phyloP scores from a whole-genome alignment of 495 filamentous ascomycete species.

The Rostrohypoxylon terebratum region DNA sequence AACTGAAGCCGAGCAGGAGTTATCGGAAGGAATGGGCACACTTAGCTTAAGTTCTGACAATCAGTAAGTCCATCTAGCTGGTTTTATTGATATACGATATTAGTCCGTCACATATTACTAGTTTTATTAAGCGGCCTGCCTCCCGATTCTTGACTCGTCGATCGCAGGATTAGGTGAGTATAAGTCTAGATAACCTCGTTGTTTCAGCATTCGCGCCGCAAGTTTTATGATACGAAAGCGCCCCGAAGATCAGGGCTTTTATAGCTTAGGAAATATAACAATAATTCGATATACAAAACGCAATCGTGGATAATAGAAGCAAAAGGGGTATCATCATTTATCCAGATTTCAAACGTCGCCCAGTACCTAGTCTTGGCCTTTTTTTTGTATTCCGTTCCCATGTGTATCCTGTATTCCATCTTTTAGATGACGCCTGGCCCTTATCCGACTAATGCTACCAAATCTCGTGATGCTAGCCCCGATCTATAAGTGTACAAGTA shows the following conservation, averaged over 20 bases:
- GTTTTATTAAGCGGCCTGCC: no score
- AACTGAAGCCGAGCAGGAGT: neutral
- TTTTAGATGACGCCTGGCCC: neutral
- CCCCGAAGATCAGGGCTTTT: neutral
- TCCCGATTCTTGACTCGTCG: neutral
- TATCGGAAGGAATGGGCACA: neutral
- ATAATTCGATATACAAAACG: neutral
- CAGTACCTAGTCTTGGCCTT: neutral
- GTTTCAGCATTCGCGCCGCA: no score
- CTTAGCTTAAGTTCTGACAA: neutral
- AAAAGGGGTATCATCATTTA: constrained; percentile 30
- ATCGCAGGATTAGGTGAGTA: no score
- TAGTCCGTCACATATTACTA: neutral
- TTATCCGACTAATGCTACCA: neutral
- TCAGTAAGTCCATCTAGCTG: neutral
- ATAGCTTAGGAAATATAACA: neutral
- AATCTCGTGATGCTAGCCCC: neutral
- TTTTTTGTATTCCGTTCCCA: neutral
- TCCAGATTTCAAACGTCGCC: constrained; percentile 10
- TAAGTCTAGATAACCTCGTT: no score
- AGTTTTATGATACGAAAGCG: neutral
- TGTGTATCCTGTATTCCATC: neutral
- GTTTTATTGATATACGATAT: neutral
- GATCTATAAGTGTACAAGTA: neutral
- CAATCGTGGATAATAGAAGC: constrained; percentile 5